A percentile compares a stretch with the other conserved stretches of the same genome.
Evolutionary conservation across 2,329 filamentous ascomycete genomes (phyloP).

Genomic region (Trichoderma afroharzianum): DNA sequence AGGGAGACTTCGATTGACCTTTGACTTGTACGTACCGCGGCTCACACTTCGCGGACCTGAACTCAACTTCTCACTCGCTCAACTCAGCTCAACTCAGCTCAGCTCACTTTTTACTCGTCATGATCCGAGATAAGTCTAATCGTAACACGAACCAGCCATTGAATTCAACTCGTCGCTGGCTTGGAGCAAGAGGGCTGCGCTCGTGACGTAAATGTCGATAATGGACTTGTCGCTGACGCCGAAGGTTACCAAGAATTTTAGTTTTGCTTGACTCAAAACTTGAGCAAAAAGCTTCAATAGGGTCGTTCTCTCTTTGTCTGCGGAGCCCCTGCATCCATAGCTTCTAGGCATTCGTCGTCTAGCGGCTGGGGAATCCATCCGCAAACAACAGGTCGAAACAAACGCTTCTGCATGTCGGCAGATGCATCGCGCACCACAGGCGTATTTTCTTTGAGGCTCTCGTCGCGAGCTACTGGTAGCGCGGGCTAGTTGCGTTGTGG

Average conservation of each 20-base stretch:
- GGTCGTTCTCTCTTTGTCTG: neutral
- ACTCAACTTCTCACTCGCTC: neutral
- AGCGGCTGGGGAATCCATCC: neutral
- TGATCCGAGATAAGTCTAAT: neutral
- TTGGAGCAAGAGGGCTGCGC: neutral
- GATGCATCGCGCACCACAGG: neutral
- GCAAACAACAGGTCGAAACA: neutral
- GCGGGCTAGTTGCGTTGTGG: neutral
- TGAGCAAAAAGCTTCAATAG: neutral
- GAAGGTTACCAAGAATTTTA: neutral
- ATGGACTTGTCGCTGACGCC: neutral
- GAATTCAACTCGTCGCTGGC: neutral
- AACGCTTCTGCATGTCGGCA: neutral
- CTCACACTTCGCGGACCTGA: neutral
- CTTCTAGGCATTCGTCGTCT: neutral
- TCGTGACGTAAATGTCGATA: slow-evolving; percentile 7
- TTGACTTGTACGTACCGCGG: too few species aligned
- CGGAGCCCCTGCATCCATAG: neutral
- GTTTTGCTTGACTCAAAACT: neutral
- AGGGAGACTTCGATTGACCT: neutral
- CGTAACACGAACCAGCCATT: neutral
- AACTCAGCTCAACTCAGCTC: neutral
- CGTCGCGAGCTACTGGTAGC: neutral
- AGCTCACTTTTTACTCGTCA: neutral
- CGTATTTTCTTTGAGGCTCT: neutral